A percentile compares a stretch with the other conserved stretches of the same genome.
Evolutionary conservation across 2,329 filamentous ascomycete species (phyloP).

Genomic region (Neonectria sp.): DNA sequence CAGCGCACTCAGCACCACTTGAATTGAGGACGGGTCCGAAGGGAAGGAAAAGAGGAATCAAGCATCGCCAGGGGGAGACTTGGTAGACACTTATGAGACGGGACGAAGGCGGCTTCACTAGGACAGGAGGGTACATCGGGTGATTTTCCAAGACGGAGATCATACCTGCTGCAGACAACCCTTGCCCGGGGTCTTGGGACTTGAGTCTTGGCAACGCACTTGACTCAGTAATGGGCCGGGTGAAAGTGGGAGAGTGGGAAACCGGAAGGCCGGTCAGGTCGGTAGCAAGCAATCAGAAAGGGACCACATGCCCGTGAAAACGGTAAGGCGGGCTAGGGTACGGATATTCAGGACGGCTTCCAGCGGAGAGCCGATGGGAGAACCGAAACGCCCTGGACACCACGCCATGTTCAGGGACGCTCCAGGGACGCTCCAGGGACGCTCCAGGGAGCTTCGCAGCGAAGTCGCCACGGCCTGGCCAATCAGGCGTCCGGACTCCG

Average conservation of each 20-base stretch:
- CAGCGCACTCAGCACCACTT: conserved; percentile 3
- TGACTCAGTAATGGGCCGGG: neutral
- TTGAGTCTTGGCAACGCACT: conserved; percentile 19
- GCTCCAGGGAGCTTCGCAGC: conserved; percentile 1
- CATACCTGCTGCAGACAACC: conserved; percentile 30
- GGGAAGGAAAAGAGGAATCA: conserved; percentile 24
- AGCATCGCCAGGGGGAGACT: neutral
- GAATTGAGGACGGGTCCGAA: conserved; percentile 42
- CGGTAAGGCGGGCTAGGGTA: conserved; percentile 6
- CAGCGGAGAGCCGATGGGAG: neutral
- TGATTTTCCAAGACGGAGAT: conserved; percentile 27
- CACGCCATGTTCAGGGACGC: neutral
- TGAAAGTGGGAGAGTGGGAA: neutral
- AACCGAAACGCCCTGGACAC: conserved; percentile 1
- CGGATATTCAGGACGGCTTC: conserved; percentile 1
- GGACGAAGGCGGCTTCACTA: conserved; percentile 6
- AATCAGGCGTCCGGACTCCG: neutral
- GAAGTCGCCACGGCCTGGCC: conserved; percentile 1
- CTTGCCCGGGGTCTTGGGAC: conserved; percentile 9
- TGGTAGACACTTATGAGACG: conserved; percentile 24
- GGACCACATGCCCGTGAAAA: neutral
- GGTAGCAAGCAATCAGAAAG: neutral
- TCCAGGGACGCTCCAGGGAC: neutral
- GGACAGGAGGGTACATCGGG: conserved; percentile 31
- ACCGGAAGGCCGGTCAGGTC: neutral